Conservation (phyloP, 768 basidiomycete species). For the Calocera viscosa region DNA sequence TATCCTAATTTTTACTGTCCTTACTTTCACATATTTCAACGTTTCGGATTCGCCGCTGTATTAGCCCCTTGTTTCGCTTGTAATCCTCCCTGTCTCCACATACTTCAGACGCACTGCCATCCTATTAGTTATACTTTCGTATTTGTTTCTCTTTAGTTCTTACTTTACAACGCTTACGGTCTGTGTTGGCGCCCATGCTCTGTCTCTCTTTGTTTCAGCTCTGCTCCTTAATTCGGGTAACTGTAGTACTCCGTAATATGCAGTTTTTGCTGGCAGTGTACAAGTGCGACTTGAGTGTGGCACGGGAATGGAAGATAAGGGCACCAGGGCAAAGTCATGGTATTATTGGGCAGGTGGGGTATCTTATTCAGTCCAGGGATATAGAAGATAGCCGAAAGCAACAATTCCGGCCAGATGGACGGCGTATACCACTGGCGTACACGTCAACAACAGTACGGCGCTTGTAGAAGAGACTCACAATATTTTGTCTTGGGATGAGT, state of each 20-base stretch:
- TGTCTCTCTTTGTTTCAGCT: neutral
- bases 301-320: too few relatives aligned
- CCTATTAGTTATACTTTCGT: too few relatives aligned
- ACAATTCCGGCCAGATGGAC: slow-evolving; percentile 50
- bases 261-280: neutral
- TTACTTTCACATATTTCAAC: neutral
- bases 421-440: slow-evolving; percentile 40
- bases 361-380: slow-evolving; percentile 34
- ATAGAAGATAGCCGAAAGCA: slow-evolving; percentile 43
- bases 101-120: too few relatives aligned
- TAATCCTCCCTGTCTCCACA: too few relatives aligned
- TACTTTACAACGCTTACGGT: too few relatives aligned
- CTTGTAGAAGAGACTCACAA: slow-evolving; percentile 32
- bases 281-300: neutral
- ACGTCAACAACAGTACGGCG: slow-evolving; percentile 10
- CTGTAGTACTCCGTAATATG: neutral
- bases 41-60: too few relatives aligned
- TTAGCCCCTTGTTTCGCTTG: too few relatives aligned
- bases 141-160: too few relatives aligned
- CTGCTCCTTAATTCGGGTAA: neutral
- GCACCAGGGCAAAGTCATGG: too few relatives aligned
- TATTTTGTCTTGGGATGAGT: slow-evolving; percentile 40
- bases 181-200: too few relatives aligned
- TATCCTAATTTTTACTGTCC: neutral
- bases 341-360: too few relatives aligned